phyloP scores from a whole-genome alignment of 257 asterid genomes.

The Solanum pimpinellifolium region DNA sequence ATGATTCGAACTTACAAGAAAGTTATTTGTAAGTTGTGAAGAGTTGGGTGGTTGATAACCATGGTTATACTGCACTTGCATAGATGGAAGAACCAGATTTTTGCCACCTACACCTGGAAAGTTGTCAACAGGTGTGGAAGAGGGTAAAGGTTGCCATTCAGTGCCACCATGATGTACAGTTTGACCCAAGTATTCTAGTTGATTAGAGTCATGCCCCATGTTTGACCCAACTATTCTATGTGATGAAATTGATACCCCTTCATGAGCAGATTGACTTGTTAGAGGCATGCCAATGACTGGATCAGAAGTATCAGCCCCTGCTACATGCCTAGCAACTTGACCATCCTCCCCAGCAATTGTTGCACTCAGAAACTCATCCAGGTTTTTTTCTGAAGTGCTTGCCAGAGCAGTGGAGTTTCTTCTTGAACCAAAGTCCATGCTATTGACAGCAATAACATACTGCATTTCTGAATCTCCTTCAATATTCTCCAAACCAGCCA shows the following conservation, averaged over 20 bases:
- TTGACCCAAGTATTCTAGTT: constrained; percentile 24
- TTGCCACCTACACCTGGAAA: constrained; percentile 17
- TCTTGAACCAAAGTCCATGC: constrained; percentile 66
- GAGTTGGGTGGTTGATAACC: constrained; percentile 28
- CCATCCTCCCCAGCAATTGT: constrained; percentile 36
- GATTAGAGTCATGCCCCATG: constrained; percentile 17
- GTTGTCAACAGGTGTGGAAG: constrained; percentile 19
- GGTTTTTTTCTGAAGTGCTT: constrained; percentile 42
- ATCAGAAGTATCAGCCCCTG: constrained; percentile 10
- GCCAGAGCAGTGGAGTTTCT: constrained; percentile 49
- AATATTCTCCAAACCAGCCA: constrained; percentile 35
- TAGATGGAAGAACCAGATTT: constrained; percentile 4
- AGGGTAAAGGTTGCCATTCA: constrained; percentile 31
- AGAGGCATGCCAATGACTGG: constrained; percentile 20
- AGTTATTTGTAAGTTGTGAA: constrained; percentile 23
- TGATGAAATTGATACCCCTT: constrained; percentile 22
- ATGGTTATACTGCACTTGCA: constrained; percentile 15
- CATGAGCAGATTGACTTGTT: constrained; percentile 32
- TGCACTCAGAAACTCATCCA: constrained; percentile 55
- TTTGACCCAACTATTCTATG: constrained; percentile 20
- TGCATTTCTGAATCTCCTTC: constrained; percentile 67
- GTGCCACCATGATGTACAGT: constrained; percentile 26
- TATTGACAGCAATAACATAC: constrained; percentile 73
- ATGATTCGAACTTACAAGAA: constrained; percentile 19
- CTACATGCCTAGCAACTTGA: constrained; percentile 13